Evolutionary conservation across 305 asterid genomes (phyloP).

Genomic region (Coffea humblotiana): DNA sequence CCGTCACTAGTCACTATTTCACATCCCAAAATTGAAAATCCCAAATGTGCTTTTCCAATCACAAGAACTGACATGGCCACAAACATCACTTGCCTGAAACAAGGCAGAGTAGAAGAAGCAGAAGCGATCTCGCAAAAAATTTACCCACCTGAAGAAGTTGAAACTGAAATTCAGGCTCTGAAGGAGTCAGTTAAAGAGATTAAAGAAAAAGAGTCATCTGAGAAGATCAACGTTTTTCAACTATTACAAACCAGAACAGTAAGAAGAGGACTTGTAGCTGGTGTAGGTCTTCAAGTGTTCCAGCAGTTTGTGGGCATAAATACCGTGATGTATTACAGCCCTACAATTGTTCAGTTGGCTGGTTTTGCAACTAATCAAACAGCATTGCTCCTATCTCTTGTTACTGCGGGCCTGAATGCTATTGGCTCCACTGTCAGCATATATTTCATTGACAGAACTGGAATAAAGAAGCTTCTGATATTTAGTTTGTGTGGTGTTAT

Average conservation of each 20-base stretch:
- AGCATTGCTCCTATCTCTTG: slow-evolving; percentile 69
- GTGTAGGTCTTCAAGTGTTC: slow-evolving; percentile 71
- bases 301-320: slow-evolving; percentile 80
- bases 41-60: neutral
- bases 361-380: slow-evolving; percentile 78
- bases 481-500: slow-evolving; percentile 68
- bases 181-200: slow-evolving; percentile 46
- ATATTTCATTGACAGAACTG: slow-evolving; percentile 65
- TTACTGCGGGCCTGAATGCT: slow-evolving; percentile 75
- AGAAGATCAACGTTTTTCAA: slow-evolving; percentile 44
- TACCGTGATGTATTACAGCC: slow-evolving; percentile 86
- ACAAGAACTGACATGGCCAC: no score
- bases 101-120: slow-evolving; percentile 45
- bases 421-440: slow-evolving; percentile 66
- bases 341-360: slow-evolving; percentile 68
- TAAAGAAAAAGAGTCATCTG: slow-evolving; percentile 9
- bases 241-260: slow-evolving; percentile 25
- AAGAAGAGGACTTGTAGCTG: slow-evolving; percentile 76
- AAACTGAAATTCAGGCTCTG: slow-evolving; percentile 63
- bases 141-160: slow-evolving; percentile 75
- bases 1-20: no score
- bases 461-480: slow-evolving; percentile 74
- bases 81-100: no score
- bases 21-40: neutral
- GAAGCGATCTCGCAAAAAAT: slow-evolving; percentile 65